Evolutionary conservation across 2,329 filamentous ascomycete genomes (phyloP).

Genomic region (Trichophyton equinum): DNA sequence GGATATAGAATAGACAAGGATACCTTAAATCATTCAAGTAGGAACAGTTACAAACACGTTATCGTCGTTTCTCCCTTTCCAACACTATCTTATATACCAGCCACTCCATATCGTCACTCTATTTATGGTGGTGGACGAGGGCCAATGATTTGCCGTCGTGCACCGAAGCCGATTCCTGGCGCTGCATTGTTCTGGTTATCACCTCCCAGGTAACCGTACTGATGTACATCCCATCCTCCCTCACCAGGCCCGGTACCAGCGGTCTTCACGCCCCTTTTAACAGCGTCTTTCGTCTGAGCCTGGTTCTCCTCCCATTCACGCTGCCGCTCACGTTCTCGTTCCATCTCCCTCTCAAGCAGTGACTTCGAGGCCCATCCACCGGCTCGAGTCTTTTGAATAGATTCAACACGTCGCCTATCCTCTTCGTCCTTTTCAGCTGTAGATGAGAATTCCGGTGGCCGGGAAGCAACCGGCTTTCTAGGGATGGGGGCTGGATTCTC

Average conservation of each 20-base stretch:
- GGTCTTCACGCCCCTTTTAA: conserved; percentile 33
- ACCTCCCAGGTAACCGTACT: conserved; percentile 52
- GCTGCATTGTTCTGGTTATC: conserved; percentile 48
- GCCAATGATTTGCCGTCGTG: conserved; percentile 50
- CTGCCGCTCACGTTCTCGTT: conserved; percentile 52
- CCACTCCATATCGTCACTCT: background rate
- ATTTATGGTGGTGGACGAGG: conserved; percentile 39
- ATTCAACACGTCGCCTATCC: conserved; percentile 41
- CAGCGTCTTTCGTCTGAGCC: conserved; percentile 36
- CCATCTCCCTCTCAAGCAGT: conserved; percentile 54
- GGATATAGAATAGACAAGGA: background rate
- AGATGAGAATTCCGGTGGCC: conserved; percentile 36
- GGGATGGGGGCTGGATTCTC: conserved; percentile 40
- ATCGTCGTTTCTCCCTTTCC: background rate
- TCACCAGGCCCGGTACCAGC: conserved; percentile 38
- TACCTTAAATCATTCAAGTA: background rate
- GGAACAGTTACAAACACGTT: background rate
- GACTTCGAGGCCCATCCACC: conserved; percentile 51
- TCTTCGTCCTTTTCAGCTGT: conserved; percentile 45
- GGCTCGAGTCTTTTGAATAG: conserved; percentile 46
- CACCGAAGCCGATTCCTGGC: conserved; percentile 40
- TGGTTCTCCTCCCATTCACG: conserved; percentile 53
- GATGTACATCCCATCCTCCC: conserved; percentile 49
- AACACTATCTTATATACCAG: background rate
- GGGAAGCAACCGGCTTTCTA: conserved; percentile 27